Evolutionary conservation across 352 stramenopile species (phyloP).

Genomic region (Pythium utonaiense): DNA sequence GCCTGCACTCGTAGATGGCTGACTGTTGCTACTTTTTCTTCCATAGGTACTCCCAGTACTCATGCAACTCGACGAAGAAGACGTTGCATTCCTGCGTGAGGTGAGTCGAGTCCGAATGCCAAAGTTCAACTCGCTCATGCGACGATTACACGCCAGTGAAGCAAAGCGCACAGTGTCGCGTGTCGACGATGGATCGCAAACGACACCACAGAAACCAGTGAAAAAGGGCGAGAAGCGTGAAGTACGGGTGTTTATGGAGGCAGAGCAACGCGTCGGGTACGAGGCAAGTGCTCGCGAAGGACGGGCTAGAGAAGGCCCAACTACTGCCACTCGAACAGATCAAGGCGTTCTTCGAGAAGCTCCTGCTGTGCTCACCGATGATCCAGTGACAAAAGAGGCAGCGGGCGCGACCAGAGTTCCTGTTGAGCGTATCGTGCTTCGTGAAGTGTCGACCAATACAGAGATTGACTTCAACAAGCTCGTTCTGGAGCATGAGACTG

Average conservation of each 20-base stretch:
- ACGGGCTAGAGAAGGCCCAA: too few species aligned
- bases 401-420: neutral
- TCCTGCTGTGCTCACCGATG: too few species aligned
- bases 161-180: slow-evolving; percentile 13
- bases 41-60: slow-evolving; percentile 52
- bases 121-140: slow-evolving; percentile 54
- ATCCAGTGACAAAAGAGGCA: too few species aligned
- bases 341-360: too few species aligned
- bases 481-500: slow-evolving; percentile 38
- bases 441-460: slow-evolving; percentile 59
- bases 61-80: slow-evolving; percentile 65
- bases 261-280: slow-evolving; percentile 20
- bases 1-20: too few species aligned
- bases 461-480: slow-evolving; percentile 51
- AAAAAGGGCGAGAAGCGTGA: neutral
- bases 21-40: neutral
- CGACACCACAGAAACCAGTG: slow-evolving; percentile 6
- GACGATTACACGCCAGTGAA: slow-evolving; percentile 26
- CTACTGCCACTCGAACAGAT: too few species aligned
- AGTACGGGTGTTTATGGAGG: slow-evolving; percentile 23
- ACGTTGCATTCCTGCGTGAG: slow-evolving; percentile 53
- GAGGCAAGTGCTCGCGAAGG: neutral
- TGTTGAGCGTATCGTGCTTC: slow-evolving; percentile 30
- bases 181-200: slow-evolving; percentile 9
- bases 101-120: slow-evolving; percentile 62